Base-by-base conservation (phyloP, 192 early-diverging fungal species). In the Backusella morwellensis region DNA sequence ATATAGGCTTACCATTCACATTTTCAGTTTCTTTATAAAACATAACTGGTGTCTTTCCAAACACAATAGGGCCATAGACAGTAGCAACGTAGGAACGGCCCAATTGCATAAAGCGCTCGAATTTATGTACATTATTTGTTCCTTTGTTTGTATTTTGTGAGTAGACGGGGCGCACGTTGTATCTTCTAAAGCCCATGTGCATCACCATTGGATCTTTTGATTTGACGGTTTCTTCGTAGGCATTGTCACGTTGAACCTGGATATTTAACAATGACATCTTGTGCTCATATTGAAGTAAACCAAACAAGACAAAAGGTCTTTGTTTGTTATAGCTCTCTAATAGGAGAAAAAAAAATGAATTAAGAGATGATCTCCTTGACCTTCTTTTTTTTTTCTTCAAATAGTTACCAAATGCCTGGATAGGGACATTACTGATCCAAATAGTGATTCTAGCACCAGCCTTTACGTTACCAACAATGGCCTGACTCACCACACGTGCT, bases 91-190 rank as follows among this genome's bases (percentile, higher is more conserved):
- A 87, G 11, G 89, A 85, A 17, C 88, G 80, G 42, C 93, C 95
- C 26, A 83, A 86, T 79, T 92, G 91, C 69, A 97, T 81, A 86
- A 97, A 99, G 21, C 96, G 90, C 82, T 97, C 95, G 81, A 94
- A 96, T 87, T 97, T 97, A 86, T 96, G 93, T 41, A 98, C 97
- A 77, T 95, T 93, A 82, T 99, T 99, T 34, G 89, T 88, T 19
- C 91, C 88, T 52, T 92, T 87, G 72, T 91, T 93, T 23, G 92
- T 88, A 83, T 95, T 90, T 78, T 95, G 92, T 66, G 96, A 98
- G 77, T 94, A 99, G 71, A 98, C 81, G n/a, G 98, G 97, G 14
- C 81, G 80, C 35, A 94, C 95, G 44, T 86, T 83, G 84, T 95
- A 96, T 44, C 95, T 91, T 56, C 98, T 89, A 87, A 96, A 98